A percentile compares a stretch with the other conserved stretches of the same genome.
phyloP scores from a whole-genome alignment of 2,329 filamentous ascomycete genomes.

The Herpomyces periplanetae region DNA sequence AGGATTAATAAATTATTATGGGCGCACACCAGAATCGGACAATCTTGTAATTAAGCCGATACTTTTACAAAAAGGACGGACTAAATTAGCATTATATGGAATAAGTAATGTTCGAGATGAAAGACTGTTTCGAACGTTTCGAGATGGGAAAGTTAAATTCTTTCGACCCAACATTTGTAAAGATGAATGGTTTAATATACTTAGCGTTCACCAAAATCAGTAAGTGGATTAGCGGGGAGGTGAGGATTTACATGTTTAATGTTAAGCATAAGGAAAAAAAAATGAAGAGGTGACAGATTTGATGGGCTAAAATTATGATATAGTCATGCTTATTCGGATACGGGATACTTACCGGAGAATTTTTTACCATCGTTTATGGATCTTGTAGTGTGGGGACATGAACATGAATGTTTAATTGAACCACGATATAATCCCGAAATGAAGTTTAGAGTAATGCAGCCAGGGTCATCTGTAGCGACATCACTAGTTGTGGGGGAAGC shows the following conservation, averaged over 20 bases:
- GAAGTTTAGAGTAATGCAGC: slow-evolving; percentile 82
- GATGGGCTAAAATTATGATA: slow-evolving; percentile 2
- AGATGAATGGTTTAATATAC: slow-evolving; percentile 73
- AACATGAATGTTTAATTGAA: slow-evolving; percentile 78
- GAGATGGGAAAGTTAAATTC: slow-evolving; percentile 74
- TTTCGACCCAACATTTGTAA: slow-evolving; percentile 43
- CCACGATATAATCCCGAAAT: slow-evolving; percentile 48
- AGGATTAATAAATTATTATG: slow-evolving; percentile 80
- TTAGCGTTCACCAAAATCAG: slow-evolving; percentile 87
- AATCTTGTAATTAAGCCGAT: slow-evolving; percentile 76
- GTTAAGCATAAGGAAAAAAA: no score
- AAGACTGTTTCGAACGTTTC: slow-evolving; percentile 63
- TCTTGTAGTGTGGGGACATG: slow-evolving; percentile 78
- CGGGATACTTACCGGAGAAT: slow-evolving; percentile 69
- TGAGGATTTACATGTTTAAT: no score
- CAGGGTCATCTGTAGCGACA: slow-evolving; percentile 76
- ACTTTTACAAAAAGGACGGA: slow-evolving; percentile 60
- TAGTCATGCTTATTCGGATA: slow-evolving; percentile 42
- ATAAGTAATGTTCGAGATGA: slow-evolving; percentile 89
- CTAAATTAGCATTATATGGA: slow-evolving; percentile 68
- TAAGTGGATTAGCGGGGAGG: no score
- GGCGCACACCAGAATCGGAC: slow-evolving; percentile 57
- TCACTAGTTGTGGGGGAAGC: slow-evolving; percentile 66
- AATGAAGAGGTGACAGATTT: no score
- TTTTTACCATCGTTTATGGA: slow-evolving; percentile 72